These are phyloP conservation scores for Phytophthora agathidicida DNA, from an alignment of 352 stramenopile genomes.

Conservation along the genomic window DNA sequence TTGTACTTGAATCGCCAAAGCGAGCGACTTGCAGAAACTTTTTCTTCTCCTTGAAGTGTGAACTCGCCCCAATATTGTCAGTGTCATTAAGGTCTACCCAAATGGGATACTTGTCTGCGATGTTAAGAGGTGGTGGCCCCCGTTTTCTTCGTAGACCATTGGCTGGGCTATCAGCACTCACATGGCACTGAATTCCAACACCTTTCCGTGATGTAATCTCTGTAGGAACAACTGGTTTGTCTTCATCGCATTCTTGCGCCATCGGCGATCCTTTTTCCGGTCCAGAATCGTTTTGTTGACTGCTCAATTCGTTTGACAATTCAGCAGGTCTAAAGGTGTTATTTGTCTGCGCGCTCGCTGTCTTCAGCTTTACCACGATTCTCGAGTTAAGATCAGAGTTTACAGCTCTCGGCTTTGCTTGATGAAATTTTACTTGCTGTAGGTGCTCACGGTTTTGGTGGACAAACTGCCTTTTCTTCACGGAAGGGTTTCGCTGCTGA, in stretches of 20 bases:
- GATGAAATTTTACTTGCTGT: not conserved
- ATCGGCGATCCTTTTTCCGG: constrained; percentile 24
- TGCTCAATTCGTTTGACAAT: not conserved
- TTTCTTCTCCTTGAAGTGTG: constrained; percentile 21
- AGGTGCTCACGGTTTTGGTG: not conserved
- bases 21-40: constrained; percentile 41
- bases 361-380: constrained; percentile 18
- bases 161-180: constrained; percentile 6
- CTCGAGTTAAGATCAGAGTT: not conserved
- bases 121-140: constrained; percentile 11
- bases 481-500: constrained; percentile 17
- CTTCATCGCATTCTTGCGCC: not conserved
- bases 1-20: constrained; percentile 13
- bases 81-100: constrained; percentile 38
- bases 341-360: constrained; percentile 24
- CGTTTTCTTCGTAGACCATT: constrained; percentile 6
- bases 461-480: constrained; percentile 28
- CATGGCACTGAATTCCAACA: constrained; percentile 21
- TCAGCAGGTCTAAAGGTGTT: not conserved
- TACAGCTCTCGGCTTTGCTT: not conserved
- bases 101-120: constrained; percentile 43
- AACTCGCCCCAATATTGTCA: not conserved
- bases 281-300: constrained; percentile 1
- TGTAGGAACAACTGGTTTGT: not conserved
- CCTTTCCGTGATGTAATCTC: not conserved